phyloP scores from a whole-genome alignment of 176 grass and related monocot species.

The Carex cristatella region DNA sequence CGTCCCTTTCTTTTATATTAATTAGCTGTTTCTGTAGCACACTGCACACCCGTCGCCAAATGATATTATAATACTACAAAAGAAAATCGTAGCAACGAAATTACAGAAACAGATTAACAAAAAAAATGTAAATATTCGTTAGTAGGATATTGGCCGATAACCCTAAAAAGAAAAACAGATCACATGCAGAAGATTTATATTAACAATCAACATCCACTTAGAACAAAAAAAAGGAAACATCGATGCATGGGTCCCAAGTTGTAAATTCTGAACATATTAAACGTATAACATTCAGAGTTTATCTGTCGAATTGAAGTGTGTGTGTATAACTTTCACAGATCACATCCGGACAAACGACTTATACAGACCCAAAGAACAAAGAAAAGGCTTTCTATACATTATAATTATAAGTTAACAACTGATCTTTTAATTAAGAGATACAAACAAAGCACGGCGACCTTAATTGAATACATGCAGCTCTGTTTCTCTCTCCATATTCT shows the following conservation, averaged over 20 bases:
- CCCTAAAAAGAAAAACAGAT: too few species aligned
- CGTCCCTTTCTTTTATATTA: too few species aligned
- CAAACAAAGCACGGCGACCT: not conserved
- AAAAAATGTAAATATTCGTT: too few species aligned
- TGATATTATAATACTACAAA: too few species aligned
- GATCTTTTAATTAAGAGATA: not conserved
- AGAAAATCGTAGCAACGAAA: too few species aligned
- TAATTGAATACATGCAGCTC: not conserved
- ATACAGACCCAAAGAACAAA: not conserved
- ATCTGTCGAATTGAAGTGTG: not conserved
- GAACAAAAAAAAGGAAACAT: not conserved
- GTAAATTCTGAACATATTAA: not conserved
- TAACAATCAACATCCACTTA: too few species aligned
- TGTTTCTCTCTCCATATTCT: slow-evolving; percentile 6
- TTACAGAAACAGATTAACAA: too few species aligned
- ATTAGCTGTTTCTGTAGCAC: too few species aligned
- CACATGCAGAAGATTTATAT: too few species aligned
- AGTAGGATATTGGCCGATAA: too few species aligned
- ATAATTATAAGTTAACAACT: not conserved
- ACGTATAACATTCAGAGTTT: not conserved
- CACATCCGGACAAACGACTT: not conserved
- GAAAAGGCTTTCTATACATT: not conserved
- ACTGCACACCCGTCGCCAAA: too few species aligned
- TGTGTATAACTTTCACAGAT: not conserved
- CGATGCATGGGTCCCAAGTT: not conserved